phyloP scores from a whole-genome alignment of 2,329 filamentous ascomycete species.

The Pyricularia sp. region DNA sequence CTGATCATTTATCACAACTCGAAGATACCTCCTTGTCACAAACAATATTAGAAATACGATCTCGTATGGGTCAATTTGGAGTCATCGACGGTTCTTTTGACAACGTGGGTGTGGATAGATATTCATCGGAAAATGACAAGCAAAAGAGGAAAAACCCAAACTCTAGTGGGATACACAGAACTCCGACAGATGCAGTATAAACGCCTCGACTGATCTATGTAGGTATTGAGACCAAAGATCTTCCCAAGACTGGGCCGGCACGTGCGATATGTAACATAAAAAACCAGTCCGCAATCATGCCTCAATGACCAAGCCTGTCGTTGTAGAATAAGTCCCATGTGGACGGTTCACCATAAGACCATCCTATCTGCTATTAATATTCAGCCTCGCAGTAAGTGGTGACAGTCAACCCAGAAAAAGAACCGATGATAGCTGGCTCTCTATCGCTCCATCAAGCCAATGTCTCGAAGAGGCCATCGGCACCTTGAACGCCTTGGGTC shows the following conservation, averaged over 20 bases:
- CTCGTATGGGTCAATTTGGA: background rate
- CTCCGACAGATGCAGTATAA: conserved; percentile 1
- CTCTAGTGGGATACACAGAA: background rate
- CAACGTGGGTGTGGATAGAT: background rate
- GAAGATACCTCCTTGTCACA: background rate
- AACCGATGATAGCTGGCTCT: background rate
- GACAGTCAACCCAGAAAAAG: background rate
- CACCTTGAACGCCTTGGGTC: too few species aligned
- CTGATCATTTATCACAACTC: background rate
- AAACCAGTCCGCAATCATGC: background rate
- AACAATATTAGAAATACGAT: background rate
- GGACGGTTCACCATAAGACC: background rate
- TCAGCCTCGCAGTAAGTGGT: background rate
- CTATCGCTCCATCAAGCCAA: background rate
- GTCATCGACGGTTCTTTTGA: background rate
- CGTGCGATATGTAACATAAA: background rate
- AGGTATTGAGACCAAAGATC: background rate
- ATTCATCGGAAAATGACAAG: background rate
- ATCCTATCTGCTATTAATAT: background rate
- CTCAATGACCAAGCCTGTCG: background rate
- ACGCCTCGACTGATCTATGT: background rate
- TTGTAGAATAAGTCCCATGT: background rate
- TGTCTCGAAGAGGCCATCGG: too few species aligned
- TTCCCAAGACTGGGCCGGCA: background rate
- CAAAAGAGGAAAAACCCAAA: background rate